A percentile compares a stretch with the other conserved stretches of the same genome.
phyloP scores from a whole-genome alignment of 805 yeast genomes.

The Blastobotrys attinorum region DNA sequence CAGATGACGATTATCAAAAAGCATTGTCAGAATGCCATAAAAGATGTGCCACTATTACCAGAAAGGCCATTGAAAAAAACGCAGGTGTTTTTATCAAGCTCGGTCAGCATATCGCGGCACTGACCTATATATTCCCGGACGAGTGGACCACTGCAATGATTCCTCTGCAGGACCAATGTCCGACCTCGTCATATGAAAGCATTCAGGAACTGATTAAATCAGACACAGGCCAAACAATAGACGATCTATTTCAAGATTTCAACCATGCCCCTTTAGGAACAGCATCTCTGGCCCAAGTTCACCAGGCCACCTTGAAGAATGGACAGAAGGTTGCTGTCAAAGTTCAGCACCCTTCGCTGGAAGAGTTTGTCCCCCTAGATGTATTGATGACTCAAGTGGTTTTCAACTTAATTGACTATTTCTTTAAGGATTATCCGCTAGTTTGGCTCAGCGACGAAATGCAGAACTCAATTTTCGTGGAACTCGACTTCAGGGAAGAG shows the following conservation, averaged over 20 bases:
- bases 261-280: slow-evolving; percentile 79
- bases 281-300: slow-evolving; percentile 96
- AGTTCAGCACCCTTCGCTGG: slow-evolving; percentile 83
- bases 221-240: slow-evolving; percentile 57
- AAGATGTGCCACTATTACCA: slow-evolving; percentile 70
- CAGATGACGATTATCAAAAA: slow-evolving; percentile 37
- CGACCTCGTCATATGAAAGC: slow-evolving; percentile 64
- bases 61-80: slow-evolving; percentile 69
- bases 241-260: slow-evolving; percentile 60
- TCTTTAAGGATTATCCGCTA: slow-evolving; percentile 90
- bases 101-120: slow-evolving; percentile 90
- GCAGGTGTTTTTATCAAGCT: slow-evolving; percentile 92
- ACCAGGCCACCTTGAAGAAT: slow-evolving; percentile 55
- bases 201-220: slow-evolving; percentile 54
- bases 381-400: slow-evolving; percentile 69
- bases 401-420: slow-evolving; percentile 60
- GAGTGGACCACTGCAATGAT: slow-evolving; percentile 97
- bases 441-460: slow-evolving; percentile 95
- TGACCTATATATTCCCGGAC: slow-evolving; percentile 80
- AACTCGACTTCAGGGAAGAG: slow-evolving; percentile 80
- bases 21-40: slow-evolving; percentile 64
- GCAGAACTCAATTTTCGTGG: slow-evolving; percentile 80
- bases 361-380: slow-evolving; percentile 86
- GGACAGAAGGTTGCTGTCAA: slow-evolving; percentile 86
- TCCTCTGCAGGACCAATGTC: slow-evolving; percentile 87